A percentile compares a stretch with the other conserved stretches of the same genome.
phyloP scores from a whole-genome alignment of 495 filamentous ascomycete species.

The Tuber microsphaerosporum region DNA sequence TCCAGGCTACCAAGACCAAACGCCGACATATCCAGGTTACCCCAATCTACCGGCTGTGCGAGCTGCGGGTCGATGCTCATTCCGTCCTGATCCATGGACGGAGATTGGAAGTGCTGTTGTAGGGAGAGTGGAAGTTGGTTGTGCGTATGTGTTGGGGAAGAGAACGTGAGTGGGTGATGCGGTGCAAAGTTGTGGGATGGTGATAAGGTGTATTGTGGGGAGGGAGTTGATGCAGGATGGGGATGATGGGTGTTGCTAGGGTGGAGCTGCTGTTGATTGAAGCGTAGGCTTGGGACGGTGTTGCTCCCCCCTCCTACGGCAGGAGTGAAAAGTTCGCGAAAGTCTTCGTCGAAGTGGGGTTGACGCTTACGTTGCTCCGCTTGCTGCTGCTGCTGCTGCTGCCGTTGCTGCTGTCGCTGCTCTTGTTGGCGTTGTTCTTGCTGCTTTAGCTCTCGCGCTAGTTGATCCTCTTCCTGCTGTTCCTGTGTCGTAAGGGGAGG shows the following conservation, averaged over 20 bases:
- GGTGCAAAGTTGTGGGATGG: constrained; percentile 7
- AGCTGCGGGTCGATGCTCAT: constrained; percentile 40
- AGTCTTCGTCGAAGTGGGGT: constrained; percentile 39
- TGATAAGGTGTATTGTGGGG: constrained; percentile 18
- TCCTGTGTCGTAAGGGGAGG: constrained; percentile 22
- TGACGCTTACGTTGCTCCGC: constrained; percentile 27
- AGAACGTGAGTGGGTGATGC: neutral
- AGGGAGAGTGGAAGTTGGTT: constrained; percentile 4
- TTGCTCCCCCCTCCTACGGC: constrained; percentile 18
- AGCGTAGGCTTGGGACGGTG: neutral
- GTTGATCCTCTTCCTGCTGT: constrained; percentile 28
- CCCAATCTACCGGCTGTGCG: constrained; percentile 35
- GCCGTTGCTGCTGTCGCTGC: constrained; percentile 22
- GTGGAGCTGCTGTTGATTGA: constrained; percentile 6
- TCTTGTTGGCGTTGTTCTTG: constrained; percentile 43
- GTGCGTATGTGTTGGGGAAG: neutral
- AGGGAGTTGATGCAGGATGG: constrained; percentile 17
- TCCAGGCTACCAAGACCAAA: constrained; percentile 39
- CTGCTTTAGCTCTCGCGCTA: constrained; percentile 35
- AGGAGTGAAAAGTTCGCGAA: constrained; percentile 37
- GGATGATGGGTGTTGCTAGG: constrained; percentile 19
- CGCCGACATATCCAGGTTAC: constrained; percentile 34
- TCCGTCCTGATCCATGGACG: constrained; percentile 15
- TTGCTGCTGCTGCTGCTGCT: constrained; percentile 28
- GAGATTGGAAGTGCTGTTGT: neutral